Percentiles rank a stretch among this genome's conserved stretches.
Evolutionary conservation across 305 asterid genomes (phyloP).

Genomic region (Fraxinus baroniana): DNA sequence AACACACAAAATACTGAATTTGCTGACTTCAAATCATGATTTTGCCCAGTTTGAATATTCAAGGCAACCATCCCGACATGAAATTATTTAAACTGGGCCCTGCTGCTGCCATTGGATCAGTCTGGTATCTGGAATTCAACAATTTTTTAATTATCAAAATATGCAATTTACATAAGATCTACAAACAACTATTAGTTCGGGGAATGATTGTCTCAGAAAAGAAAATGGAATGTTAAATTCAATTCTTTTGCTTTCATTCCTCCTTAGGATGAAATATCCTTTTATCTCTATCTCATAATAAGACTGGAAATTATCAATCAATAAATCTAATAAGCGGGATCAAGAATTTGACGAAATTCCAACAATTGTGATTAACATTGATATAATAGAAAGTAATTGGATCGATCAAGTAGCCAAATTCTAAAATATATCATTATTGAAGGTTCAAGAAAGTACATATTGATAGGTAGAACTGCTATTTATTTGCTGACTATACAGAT

Average conservation of each 20-base stretch:
- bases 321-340: background rate
- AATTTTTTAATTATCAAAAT: background rate
- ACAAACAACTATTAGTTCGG: background rate
- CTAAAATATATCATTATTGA: slow-evolving; percentile 29
- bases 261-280: background rate
- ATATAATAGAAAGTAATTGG: background rate
- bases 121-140: slow-evolving; percentile 43
- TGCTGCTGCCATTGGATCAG: slow-evolving; percentile 48
- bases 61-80: slow-evolving; percentile 57
- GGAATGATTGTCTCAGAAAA: background rate
- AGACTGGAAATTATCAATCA: background rate
- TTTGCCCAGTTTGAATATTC: slow-evolving; percentile 15
- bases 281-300: background rate
- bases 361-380: background rate
- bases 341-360: background rate
- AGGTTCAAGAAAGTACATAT: slow-evolving; percentile 51
- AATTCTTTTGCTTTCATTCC: no score
- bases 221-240: background rate
- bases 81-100: slow-evolving; percentile 61
- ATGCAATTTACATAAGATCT: background rate
- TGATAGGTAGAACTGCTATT: background rate
- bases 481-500: background rate
- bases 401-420: background rate
- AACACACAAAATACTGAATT: background rate
- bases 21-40: background rate